These are phyloP conservation scores for Viola odorata DNA, from an alignment of 345 rosid species.

Conservation along the genomic window DNA sequence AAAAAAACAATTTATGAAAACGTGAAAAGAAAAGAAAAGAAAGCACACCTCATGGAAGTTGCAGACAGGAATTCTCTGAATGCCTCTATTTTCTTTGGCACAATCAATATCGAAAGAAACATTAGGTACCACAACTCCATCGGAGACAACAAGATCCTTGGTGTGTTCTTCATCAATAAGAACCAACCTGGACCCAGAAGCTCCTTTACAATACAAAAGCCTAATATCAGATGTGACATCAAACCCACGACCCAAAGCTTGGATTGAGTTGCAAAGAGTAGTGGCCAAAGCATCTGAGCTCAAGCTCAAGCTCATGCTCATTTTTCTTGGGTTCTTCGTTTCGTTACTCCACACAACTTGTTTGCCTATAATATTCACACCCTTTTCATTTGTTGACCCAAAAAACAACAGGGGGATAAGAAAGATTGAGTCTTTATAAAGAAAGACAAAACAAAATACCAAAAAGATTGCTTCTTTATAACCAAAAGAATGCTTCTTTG, in stretches of 20 bases:
- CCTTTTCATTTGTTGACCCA: background rate
- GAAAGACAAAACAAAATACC: background rate
- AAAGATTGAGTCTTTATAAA: background rate
- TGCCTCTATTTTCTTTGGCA: conserved; percentile 33
- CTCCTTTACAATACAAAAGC: conserved; percentile 84
- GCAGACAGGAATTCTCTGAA: conserved; percentile 55
- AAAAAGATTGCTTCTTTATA: background rate
- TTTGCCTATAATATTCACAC: background rate
- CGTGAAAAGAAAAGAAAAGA: conserved; percentile 4
- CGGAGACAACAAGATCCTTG: conserved; percentile 52
- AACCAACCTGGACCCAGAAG: conserved; percentile 84
- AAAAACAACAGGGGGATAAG: background rate
- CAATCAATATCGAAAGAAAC: conserved; percentile 67
- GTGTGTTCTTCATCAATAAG: conserved; percentile 54
- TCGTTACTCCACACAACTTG: background rate
- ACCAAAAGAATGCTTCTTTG: background rate
- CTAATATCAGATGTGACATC: conserved; percentile 88
- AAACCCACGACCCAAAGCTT: conserved; percentile 72
- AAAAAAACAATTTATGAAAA: background rate
- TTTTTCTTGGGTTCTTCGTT: background rate
- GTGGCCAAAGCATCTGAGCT: conserved; percentile 56
- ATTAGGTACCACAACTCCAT: conserved; percentile 39
- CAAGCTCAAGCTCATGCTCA: conserved; percentile 30
- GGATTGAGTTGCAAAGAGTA: conserved; percentile 76
- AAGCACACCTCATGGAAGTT: conserved; percentile 68